These are phyloP conservation scores for Ganoderma sinense DNA, from an alignment of 1,284 basidiomycete genomes.

Conservation along the genomic window DNA sequence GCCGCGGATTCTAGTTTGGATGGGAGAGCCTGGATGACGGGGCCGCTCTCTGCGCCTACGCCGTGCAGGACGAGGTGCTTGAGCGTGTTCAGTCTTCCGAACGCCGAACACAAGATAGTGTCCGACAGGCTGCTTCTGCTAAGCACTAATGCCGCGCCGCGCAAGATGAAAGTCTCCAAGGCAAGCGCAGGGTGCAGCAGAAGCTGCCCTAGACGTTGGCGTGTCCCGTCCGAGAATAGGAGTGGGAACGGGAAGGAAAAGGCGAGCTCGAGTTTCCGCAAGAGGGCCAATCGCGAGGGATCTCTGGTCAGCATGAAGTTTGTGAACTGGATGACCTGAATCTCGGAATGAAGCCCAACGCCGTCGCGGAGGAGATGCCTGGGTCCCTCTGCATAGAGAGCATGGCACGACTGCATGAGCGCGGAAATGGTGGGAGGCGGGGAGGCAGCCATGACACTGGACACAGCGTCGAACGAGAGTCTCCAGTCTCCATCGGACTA, in stretches of 20 bases:
- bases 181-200: not conserved
- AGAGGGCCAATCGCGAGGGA: not conserved
- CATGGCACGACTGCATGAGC: conserved; percentile 12
- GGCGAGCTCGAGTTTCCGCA: not conserved
- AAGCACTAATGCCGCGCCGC: not conserved
- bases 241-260: not conserved
- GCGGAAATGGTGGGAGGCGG: not conserved
- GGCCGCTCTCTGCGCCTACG: not conserved
- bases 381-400: conserved; percentile 10
- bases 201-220: not conserved
- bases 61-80: not conserved
- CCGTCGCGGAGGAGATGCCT: conserved; percentile 11
- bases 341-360: not conserved
- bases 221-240: not conserved
- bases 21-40: not conserved
- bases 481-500: not conserved
- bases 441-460: not conserved
- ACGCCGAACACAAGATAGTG: not conserved
- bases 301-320: not conserved
- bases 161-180: not conserved
- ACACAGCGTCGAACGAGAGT: conserved; percentile 9
- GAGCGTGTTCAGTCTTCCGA: not conserved
- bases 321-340: not conserved
- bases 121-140: not conserved
- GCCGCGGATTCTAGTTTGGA: not conserved